A percentile compares a stretch with the other conserved stretches of the same genome.
phyloP scores from a whole-genome alignment of 1,139 yeast species.

The Kodamaea ohmeri region DNA sequence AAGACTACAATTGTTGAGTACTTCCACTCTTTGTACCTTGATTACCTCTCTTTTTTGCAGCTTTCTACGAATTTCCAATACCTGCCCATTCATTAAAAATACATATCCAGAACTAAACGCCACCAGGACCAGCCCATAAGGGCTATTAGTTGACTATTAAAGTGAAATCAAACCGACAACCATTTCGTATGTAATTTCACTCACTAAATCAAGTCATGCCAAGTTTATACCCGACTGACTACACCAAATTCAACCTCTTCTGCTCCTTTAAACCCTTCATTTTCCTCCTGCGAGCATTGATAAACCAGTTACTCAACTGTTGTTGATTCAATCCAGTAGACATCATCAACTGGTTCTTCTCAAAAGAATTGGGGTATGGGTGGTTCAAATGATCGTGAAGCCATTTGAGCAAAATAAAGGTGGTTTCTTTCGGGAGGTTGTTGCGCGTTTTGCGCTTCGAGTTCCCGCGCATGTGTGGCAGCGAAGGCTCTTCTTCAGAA shows the following conservation, averaged over 20 bases:
- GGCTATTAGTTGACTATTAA: too few relatives aligned
- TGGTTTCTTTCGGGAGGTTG: conserved; percentile 86
- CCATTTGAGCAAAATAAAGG: conserved; percentile 81
- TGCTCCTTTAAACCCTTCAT: conserved; percentile 51
- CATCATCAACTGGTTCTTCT: conserved; percentile 74
- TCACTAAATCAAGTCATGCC: too few relatives aligned
- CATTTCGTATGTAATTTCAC: too few relatives aligned
- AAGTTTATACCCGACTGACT: too few relatives aligned
- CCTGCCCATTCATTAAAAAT: conserved; percentile 2
- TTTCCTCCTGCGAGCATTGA: conserved; percentile 88
- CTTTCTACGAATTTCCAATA: neutral
- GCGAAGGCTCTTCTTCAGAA: conserved; percentile 8
- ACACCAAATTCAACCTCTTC: conserved; percentile 21
- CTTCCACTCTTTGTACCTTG: too few relatives aligned
- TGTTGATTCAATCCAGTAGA: conserved; percentile 87
- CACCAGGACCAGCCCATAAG: neutral
- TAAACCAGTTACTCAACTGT: conserved; percentile 94
- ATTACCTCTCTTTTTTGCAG: neutral
- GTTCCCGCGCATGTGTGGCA: conserved; percentile 12
- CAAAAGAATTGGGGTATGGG: conserved; percentile 92
- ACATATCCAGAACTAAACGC: neutral
- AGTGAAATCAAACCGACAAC: too few relatives aligned
- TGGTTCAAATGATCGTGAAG: conserved; percentile 79
- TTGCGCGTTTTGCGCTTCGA: conserved; percentile 53
- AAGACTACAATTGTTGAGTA: too few relatives aligned